Evolutionary conservation across 1,139 yeast genomes (phyloP).

Genomic region (Nakaseomyces delphensis): DNA sequence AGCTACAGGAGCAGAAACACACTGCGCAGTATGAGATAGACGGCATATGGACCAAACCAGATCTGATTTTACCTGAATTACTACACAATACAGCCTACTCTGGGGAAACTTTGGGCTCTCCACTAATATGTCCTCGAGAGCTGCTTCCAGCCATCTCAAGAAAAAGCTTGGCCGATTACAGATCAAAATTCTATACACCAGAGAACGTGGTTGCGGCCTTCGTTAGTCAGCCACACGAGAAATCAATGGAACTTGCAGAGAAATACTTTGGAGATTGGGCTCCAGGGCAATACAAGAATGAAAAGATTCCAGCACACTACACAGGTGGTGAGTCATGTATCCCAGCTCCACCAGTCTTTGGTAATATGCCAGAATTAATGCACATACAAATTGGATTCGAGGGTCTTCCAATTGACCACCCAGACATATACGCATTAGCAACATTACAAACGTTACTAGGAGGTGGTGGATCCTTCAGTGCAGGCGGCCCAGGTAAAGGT

Average conservation of each 20-base stretch:
- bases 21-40: slow-evolving; percentile 76
- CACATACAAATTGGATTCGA: slow-evolving; percentile 86
- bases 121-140: slow-evolving; percentile 73
- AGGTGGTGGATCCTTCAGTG: slow-evolving; percentile 95
- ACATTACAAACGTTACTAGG: slow-evolving; percentile 88
- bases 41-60: slow-evolving; percentile 81
- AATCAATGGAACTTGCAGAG: slow-evolving; percentile 58
- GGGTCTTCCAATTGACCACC: slow-evolving; percentile 74
- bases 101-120: slow-evolving; percentile 72
- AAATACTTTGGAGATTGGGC: slow-evolving; percentile 58
- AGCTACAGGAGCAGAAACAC: slow-evolving; percentile 61
- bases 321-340: slow-evolving; percentile 69
- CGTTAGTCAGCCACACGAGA: slow-evolving; percentile 71
- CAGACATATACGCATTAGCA: slow-evolving; percentile 86
- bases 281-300: slow-evolving; percentile 19
- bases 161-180: slow-evolving; percentile 50
- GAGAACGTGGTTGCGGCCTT: slow-evolving; percentile 78
- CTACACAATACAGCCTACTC: slow-evolving; percentile 75
- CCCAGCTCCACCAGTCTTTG: slow-evolving; percentile 65
- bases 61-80: slow-evolving; percentile 75
- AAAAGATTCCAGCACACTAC: slow-evolving; percentile 44
- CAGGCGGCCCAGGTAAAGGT: slow-evolving; percentile 99
- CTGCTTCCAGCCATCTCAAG: slow-evolving; percentile 48
- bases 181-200: slow-evolving; percentile 65
- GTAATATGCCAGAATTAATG: slow-evolving; percentile 71